phyloP scores from a whole-genome alignment of 2,329 filamentous ascomycete species.

The Sphaceloma murrayae region DNA sequence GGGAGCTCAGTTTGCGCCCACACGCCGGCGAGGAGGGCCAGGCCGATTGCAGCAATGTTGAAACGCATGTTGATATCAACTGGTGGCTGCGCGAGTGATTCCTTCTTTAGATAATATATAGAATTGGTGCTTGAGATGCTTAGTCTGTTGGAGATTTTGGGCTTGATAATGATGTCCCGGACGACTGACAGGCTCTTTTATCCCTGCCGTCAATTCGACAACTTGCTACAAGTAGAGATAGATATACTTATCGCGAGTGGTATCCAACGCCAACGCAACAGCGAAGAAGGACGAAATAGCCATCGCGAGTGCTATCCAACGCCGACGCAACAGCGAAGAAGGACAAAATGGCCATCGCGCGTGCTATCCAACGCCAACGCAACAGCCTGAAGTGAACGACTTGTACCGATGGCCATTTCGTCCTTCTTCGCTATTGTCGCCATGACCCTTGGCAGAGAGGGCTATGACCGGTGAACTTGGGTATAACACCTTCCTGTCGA shows the following conservation, averaged over 20 bases:
- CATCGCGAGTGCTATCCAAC: no score
- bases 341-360: no score
- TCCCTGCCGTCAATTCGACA: neutral
- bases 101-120: neutral
- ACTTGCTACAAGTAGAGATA: neutral
- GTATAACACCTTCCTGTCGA: neutral
- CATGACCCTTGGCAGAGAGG: neutral
- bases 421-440: neutral
- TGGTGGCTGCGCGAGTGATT: neutral
- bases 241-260: neutral
- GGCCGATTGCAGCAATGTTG: neutral
- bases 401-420: neutral
- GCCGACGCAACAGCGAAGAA: no score
- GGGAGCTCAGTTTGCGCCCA: neutral
- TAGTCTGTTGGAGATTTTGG: slow-evolving; percentile 1
- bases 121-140: neutral
- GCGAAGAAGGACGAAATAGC: no score
- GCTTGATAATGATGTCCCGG: neutral
- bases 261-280: neutral
- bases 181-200: neutral
- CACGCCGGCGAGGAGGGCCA: neutral
- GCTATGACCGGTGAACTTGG: neutral
- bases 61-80: neutral
- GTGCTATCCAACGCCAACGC: neutral
- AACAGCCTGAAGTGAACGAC: neutral